Evolutionary conservation across 2,329 filamentous ascomycete genomes (phyloP).

Genomic region (Drechmeria coniospora): DNA sequence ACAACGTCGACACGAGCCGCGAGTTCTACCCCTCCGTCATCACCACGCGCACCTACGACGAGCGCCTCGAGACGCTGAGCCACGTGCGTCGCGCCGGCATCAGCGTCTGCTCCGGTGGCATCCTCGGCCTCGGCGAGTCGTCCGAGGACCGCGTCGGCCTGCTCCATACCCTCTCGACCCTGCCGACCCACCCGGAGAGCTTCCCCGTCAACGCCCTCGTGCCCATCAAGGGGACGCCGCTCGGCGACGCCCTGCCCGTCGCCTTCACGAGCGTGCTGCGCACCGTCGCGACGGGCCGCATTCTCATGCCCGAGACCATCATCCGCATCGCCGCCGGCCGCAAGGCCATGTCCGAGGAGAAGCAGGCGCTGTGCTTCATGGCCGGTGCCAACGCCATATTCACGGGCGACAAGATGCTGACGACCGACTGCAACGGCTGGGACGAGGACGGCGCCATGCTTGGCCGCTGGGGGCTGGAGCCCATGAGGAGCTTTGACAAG

Average conservation of each 20-base stretch:
- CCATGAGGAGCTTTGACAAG: slow-evolving; percentile 46
- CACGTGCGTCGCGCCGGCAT: slow-evolving; percentile 77
- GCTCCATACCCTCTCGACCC: slow-evolving; percentile 65
- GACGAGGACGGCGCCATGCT: slow-evolving; percentile 80
- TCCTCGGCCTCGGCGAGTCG: slow-evolving; percentile 70
- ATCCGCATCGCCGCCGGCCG: slow-evolving; percentile 75
- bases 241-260: slow-evolving; percentile 59
- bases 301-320: slow-evolving; percentile 74
- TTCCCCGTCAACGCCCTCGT: slow-evolving; percentile 88
- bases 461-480: slow-evolving; percentile 62
- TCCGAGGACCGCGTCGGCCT: slow-evolving; percentile 68
- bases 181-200: slow-evolving; percentile 72
- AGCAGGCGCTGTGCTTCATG: slow-evolving; percentile 81
- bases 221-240: slow-evolving; percentile 76
- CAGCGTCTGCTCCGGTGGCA: slow-evolving; percentile 81
- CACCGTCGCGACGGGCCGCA: slow-evolving; percentile 68
- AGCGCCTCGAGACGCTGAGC: slow-evolving; percentile 63
- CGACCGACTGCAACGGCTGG: slow-evolving; percentile 82
- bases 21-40: slow-evolving; percentile 83
- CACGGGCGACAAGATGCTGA: slow-evolving; percentile 91
- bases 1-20: slow-evolving; percentile 81
- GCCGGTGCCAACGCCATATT: slow-evolving; percentile 90
- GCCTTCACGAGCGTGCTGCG: slow-evolving; percentile 65
- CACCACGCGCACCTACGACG: slow-evolving; percentile 74
- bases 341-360: slow-evolving; percentile 72